These are phyloP conservation scores for Orbilia quercus DNA, from an alignment of 2,329 filamentous ascomycete genomes.

Conservation along the genomic window DNA sequence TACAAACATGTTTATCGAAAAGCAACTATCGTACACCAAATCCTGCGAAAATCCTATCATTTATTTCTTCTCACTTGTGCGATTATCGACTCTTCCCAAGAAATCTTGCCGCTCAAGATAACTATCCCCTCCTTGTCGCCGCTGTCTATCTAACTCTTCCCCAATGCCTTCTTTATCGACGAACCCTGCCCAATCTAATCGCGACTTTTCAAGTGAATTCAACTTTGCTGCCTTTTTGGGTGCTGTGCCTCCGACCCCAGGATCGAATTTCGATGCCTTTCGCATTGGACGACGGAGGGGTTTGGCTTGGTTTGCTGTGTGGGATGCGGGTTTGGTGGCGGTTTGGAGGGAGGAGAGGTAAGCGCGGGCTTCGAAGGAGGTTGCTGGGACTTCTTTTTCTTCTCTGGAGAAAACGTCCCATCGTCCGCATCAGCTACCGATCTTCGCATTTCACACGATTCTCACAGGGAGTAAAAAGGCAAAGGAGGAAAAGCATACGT, in stretches of 20 bases:
- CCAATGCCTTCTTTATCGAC: conserved; percentile 78
- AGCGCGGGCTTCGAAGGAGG: conserved; percentile 74
- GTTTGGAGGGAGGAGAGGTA: conserved; percentile 70
- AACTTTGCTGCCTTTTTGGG: conserved; percentile 71
- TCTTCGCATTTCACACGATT: background rate
- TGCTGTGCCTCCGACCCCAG: conserved; percentile 65
- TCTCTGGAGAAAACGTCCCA: conserved; percentile 64
- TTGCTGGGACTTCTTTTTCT: conserved; percentile 74
- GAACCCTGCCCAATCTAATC: conserved; percentile 78
- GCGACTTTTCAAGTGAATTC: conserved; percentile 77
- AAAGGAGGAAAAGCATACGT: conserved; percentile 62
- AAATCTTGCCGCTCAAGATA: conserved; percentile 74
- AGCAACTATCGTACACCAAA: conserved; percentile 21
- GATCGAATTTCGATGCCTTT: conserved; percentile 73
- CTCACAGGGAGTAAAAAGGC: background rate
- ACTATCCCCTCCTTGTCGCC: conserved; percentile 72
- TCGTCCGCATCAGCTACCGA: too few relatives aligned
- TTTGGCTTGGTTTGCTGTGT: conserved; percentile 59
- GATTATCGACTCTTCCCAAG: conserved; percentile 72
- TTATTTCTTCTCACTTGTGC: conserved; percentile 53
- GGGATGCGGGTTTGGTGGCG: conserved; percentile 59
- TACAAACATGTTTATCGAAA: background rate
- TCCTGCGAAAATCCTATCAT: background rate
- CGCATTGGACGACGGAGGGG: conserved; percentile 61
- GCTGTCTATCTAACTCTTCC: conserved; percentile 74